Evolutionary conservation across 176 grass and related monocot species (phyloP), one percentile per base, ranked within the genome.

Genomic region (Oryza australiensis): DNA sequence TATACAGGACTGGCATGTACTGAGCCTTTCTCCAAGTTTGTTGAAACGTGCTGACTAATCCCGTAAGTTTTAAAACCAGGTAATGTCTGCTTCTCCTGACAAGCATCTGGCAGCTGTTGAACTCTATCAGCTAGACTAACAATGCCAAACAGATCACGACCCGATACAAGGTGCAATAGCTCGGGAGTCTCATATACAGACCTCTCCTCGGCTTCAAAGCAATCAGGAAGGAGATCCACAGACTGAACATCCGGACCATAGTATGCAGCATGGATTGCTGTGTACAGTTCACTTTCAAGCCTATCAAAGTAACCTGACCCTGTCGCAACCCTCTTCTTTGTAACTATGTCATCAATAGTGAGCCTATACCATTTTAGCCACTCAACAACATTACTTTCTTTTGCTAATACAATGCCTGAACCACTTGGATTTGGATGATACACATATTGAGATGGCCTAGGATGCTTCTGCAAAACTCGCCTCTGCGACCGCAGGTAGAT

Each of bases 361-460:
- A 89, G 88, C 82, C 87, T 88, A 38, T 98, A 98, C 95, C 88
- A 98, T 89, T 91, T 98, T 45, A 98, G 82, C 95, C 95, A 95
- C 66, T 98, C 92, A 26, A 98, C 95, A 65, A 94, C 88, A 79
- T 91, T 93, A 68, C 88, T 93, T 82, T 98, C 86, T 68, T 74
- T 94, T 66, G 82, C 23, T 26, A 91, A 33, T n/a, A 72, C 27
- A 76, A 94, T 81, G 55, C 90, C 90, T 35, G 84, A 83, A 81
- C 64, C 68, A 32, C 49, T 45, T 78, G 86, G 73, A 77, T 91
- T 53, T 78, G 84, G 76, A 77, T 91, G 29, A 29, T 37, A 89
- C 2, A 91, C 83, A 76, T 82, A 51, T 10, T 70, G 81, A 45
- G 66, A 67, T 66, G 85, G 78, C 80, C 89, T 91, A 82, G 86